Percentiles rank a stretch among this genome's conserved stretches.
phyloP scores from a whole-genome alignment of 352 stramenopile species.

The Phytophthora brassicae region DNA sequence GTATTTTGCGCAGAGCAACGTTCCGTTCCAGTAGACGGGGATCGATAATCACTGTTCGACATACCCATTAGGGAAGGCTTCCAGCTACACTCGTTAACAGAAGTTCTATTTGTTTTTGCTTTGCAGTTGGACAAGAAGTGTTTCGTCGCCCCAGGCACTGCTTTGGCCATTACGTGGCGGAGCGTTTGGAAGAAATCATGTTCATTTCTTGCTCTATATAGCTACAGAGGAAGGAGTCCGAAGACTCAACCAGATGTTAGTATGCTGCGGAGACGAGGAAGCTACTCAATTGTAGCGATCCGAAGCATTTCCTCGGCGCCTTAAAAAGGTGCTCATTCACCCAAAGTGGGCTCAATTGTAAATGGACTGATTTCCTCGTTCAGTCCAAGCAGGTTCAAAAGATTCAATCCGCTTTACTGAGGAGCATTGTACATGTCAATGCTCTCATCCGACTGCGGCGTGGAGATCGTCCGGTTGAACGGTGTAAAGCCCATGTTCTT shows the following conservation, averaged over 20 bases:
- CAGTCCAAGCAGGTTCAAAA: slow-evolving; percentile 8
- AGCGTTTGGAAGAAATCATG: slow-evolving; percentile 26
- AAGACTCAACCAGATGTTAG: slow-evolving; percentile 16
- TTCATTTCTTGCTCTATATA: slow-evolving; percentile 47
- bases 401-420: slow-evolving; percentile 52
- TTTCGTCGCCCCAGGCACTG: no score
- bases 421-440: slow-evolving; percentile 90
- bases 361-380: slow-evolving; percentile 18
- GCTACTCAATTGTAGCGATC: slow-evolving; percentile 10
- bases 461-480: slow-evolving; percentile 80
- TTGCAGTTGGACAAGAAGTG: slow-evolving; percentile 1
- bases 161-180: slow-evolving; percentile 6
- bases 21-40: slow-evolving; percentile 60
- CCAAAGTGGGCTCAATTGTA: slow-evolving; percentile 14
- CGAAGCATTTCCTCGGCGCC: slow-evolving; percentile 17
- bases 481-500: slow-evolving; percentile 83
- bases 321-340: slow-evolving; percentile 5
- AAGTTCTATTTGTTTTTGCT: slow-evolving; percentile 28
- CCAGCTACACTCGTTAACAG: slow-evolving; percentile 19
- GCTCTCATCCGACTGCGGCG: slow-evolving; percentile 76
- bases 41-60: slow-evolving; percentile 12
- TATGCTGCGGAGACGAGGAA: slow-evolving; percentile 20
- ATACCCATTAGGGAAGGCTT: no score
- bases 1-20: slow-evolving; percentile 71
- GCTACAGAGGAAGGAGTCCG: slow-evolving; percentile 25